Percentiles rank a stretch among this genome's conserved stretches.
Evolutionary conservation across 192 early-diverging fungal genomes (phyloP).

Genomic region (Backusella psychrophila): DNA sequence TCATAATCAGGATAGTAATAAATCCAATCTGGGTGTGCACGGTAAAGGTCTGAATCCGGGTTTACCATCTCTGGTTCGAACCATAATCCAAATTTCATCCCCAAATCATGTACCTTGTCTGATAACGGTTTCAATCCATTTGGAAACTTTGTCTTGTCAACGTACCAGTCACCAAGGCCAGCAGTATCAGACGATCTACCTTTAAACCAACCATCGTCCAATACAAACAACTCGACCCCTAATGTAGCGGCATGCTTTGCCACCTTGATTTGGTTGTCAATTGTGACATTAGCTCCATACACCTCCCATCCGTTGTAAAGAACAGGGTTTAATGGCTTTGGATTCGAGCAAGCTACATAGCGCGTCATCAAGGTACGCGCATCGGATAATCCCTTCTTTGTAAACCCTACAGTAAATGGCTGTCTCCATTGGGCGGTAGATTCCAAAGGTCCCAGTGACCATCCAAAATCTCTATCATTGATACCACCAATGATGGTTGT

Average conservation of each 20-base stretch:
- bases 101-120: slow-evolving; percentile 16
- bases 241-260: slow-evolving; percentile 6
- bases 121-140: slow-evolving; percentile 18
- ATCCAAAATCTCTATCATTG: slow-evolving; percentile 17
- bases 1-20: slow-evolving; percentile 21
- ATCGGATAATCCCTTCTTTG: not conserved
- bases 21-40: slow-evolving; percentile 26
- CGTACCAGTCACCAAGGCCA: slow-evolving; percentile 27
- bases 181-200: slow-evolving; percentile 13
- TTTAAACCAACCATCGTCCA: slow-evolving; percentile 31
- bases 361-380: slow-evolving; percentile 10
- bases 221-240: slow-evolving; percentile 22
- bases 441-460: not conserved
- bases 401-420: slow-evolving; percentile 16
- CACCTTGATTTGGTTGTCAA: not conserved
- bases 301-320: slow-evolving; percentile 29
- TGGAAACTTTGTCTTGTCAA: slow-evolving; percentile 20
- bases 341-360: not conserved
- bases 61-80: slow-evolving; percentile 32
- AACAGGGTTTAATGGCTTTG: slow-evolving; percentile 2
- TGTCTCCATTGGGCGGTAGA: slow-evolving; percentile 4
- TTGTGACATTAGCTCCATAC: not conserved
- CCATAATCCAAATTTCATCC: slow-evolving; percentile 30
- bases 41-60: slow-evolving; percentile 19
- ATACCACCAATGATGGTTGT: slow-evolving; percentile 12